Percentiles rank a stretch among this genome's conserved stretches.
phyloP scores from a whole-genome alignment of 306 rosid species.

The Inga leiocalycina region DNA sequence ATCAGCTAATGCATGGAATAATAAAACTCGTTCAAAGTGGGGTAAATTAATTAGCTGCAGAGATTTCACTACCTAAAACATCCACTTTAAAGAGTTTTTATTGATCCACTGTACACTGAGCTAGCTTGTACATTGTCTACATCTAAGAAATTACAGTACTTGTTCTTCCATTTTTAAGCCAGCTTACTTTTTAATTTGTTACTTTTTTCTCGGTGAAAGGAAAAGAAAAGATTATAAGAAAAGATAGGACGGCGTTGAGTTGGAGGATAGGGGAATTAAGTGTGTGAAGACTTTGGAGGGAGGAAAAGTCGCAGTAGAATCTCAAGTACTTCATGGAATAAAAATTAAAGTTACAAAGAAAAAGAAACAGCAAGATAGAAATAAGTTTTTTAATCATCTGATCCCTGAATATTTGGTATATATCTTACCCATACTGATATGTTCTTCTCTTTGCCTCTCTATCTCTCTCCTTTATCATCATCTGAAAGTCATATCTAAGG shows the following conservation, averaged over 20 bases:
- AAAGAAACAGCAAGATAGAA: background rate
- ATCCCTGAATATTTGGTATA: background rate
- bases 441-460: background rate
- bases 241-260: slow-evolving; percentile 17
- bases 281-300: slow-evolving; percentile 56
- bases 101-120: background rate
- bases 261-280: slow-evolving; percentile 27
- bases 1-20: background rate
- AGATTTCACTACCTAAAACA: background rate
- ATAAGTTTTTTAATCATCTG: background rate
- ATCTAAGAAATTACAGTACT: background rate
- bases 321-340: background rate
- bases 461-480: background rate
- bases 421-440: background rate
- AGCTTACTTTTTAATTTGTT: background rate
- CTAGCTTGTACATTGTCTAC: background rate
- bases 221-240: slow-evolving; percentile 39
- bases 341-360: background rate
- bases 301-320: slow-evolving; percentile 40
- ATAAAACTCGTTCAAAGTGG: background rate
- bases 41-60: background rate
- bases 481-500: background rate
- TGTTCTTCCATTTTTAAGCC: background rate
- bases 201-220: slow-evolving; percentile 22
- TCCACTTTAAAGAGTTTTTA: background rate